Base-by-base conservation (phyloP, 768 basidiomycete genomes). In the Serendipita sp. region DNA sequence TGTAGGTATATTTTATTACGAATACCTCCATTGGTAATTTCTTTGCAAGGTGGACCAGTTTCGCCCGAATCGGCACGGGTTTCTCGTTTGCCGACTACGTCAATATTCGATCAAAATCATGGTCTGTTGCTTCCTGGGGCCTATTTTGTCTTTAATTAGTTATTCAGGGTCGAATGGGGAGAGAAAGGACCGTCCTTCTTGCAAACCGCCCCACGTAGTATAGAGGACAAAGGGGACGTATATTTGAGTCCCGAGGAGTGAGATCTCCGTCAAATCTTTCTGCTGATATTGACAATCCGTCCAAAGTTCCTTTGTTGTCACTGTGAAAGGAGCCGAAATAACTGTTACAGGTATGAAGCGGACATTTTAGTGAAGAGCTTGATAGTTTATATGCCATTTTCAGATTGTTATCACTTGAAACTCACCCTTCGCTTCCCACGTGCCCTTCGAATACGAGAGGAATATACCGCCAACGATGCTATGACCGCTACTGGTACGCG, bases 381-480 rank as follows among this genome's bases (percentile, higher is more conserved):
- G 33, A 18, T 18, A n/a, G 31, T 44, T 55, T 65, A 65, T 6
- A 40, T 5, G 66, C 62, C 6, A 46, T 36, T 50, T 67, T 67
- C 66, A 84, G 93, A 91, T 68, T 85, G 84, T 68, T 97, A 91
- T 69, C 87, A 87, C 62, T 72, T 92, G 67, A 87, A 86, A 3
- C 83, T 86, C 66, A 98, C 95, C 0, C 87, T 99, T 83, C 85
- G 96, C 23, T 99, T 99, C 71, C 95, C 96, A 50, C 82, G 94
- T 64, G 91, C 89, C 15, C 69, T 91, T 52, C 71, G 74, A 2
- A 91, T 94, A 66, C 82, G 91, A 27, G 88, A 89, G 60, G 92
- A 96, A 69, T 77, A 90, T 18, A 79, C 72, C 37, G 75, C 83
- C 45, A 80, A 80, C 1, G 89, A 91, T 69, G 90, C 88, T 71